phyloP scores from a whole-genome alignment of 2,329 filamentous ascomycete genomes.

The Clarireedia paspali region DNA sequence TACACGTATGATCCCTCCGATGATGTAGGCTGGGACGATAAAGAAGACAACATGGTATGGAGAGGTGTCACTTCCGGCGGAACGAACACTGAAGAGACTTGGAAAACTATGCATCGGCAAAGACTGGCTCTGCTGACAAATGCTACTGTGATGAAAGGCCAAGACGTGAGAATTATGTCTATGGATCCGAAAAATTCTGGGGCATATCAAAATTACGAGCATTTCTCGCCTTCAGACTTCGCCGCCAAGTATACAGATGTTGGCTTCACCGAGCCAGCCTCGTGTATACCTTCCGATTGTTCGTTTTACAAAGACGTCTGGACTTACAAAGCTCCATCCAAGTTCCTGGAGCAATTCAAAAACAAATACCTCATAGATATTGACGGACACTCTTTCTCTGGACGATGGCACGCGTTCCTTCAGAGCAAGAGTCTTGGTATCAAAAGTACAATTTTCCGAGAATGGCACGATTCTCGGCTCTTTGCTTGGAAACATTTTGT shows the following conservation, averaged over 20 bases:
- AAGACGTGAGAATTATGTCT: constrained; percentile 30
- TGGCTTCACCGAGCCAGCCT: constrained; percentile 33
- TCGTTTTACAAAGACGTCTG: constrained; percentile 41
- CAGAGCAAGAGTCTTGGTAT: constrained; percentile 62
- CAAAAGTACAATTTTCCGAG: constrained; percentile 70
- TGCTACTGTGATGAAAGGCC: constrained; percentile 37
- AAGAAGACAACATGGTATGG: constrained; percentile 51
- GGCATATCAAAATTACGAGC: constrained; percentile 33
- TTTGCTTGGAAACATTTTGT: constrained; percentile 76
- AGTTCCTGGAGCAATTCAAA: constrained; percentile 47
- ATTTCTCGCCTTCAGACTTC: constrained; percentile 34
- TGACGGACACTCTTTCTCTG: constrained; percentile 66
- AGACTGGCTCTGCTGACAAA: constrained; percentile 50
- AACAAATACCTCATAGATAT: constrained; percentile 68
- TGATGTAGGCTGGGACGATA: constrained; percentile 51
- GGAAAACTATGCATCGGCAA: constrained; percentile 48
- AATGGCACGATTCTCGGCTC: constrained; percentile 73
- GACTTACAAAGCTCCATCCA: constrained; percentile 44
- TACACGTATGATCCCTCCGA: constrained; percentile 49
- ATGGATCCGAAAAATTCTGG: constrained; percentile 31
- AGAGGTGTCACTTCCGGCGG: constrained; percentile 59
- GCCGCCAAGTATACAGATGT: constrained; percentile 28
- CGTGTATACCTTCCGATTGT: constrained; percentile 36
- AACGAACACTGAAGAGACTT: constrained; percentile 39
- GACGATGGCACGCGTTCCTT: constrained; percentile 62